Percentiles rank a stretch among this genome's conserved stretches.
phyloP scores from a whole-genome alignment of 768 basidiomycete genomes.

The Amanita exitialis region DNA sequence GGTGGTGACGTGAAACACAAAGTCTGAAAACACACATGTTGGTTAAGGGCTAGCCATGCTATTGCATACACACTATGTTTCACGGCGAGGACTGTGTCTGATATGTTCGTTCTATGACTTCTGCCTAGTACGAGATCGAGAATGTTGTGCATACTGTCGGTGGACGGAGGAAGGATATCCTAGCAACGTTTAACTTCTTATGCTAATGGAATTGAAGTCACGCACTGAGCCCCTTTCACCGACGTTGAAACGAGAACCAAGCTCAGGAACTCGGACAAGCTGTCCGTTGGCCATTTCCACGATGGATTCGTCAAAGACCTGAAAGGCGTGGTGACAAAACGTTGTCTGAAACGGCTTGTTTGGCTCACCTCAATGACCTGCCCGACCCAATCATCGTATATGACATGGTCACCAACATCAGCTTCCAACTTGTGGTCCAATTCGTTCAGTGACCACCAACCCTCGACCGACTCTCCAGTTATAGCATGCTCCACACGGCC shows the following conservation, averaged over 20 bases:
- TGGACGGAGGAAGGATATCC: constrained; percentile 58
- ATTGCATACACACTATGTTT: constrained; percentile 73
- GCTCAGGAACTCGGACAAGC: constrained; percentile 66
- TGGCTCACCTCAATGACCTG: constrained; percentile 73
- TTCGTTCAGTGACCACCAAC: constrained; percentile 54
- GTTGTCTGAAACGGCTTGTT: constrained; percentile 5
- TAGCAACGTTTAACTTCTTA: constrained; percentile 14
- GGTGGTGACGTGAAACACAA: not conserved
- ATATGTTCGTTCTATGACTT: constrained; percentile 27
- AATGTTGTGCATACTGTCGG: constrained; percentile 32
- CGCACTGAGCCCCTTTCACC: constrained; percentile 71
- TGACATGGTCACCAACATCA: constrained; percentile 75
- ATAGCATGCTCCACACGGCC: constrained; percentile 72
- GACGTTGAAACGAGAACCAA: constrained; percentile 64
- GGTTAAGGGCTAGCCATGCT: constrained; percentile 83
- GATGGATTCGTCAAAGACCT: constrained; percentile 81
- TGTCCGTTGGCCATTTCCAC: constrained; percentile 56
- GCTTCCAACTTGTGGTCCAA: constrained; percentile 48
- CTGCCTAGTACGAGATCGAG: constrained; percentile 38
- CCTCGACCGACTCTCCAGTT: constrained; percentile 43
- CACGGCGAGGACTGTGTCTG: constrained; percentile 62
- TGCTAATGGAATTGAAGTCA: constrained; percentile 7
- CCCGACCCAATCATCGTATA: constrained; percentile 81
- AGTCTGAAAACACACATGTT: constrained; percentile 43
- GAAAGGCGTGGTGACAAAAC: constrained; percentile 7